Base-by-base conservation (phyloP, 2,329 filamentous ascomycete species). In the Lachnellula cervina region DNA sequence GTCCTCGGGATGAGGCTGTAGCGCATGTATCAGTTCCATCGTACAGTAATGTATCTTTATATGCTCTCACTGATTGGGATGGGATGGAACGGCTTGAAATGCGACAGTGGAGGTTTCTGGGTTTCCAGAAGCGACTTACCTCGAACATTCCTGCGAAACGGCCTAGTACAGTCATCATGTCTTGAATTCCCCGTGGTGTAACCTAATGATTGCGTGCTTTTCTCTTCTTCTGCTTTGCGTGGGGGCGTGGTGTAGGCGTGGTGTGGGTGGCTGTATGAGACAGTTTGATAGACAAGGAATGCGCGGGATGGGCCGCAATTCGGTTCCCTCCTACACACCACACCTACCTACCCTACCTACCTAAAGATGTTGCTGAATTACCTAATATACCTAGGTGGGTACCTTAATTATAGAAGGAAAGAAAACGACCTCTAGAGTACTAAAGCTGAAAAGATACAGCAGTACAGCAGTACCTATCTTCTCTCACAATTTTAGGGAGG, bases 1-100 rank as follows among this genome's bases (percentile, higher is more conserved):
- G 69, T 91, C 86, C 70, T 85, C 82, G 42, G 86, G 87, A 68
- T 87, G 81, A 62, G 80, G 79, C 81, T 84, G 66, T 45, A 66
- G 51, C 19, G 59, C 56, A 35, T 63, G 63, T 45, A 67, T 58
- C 52, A 57, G 43, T 28, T 51, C 49, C 44, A 48, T 48, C 23
- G 28, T 50, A 21, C 34, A n/a, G n/a, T n/a, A n/a, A n/a, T 44
- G 23, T 34, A 13, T 21, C 32, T 47, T 13, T 32, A 5, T 4
- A 23, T 6, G 8, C 16, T 42, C 38, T 6, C 17, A 42, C 16
- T 6, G 13, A 19, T 13, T 25, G 21, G 19, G 42, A 19, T 17
- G 35, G 46, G 32, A 32, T 34, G 42, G 11, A n/a, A 34, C 32
- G 19, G 28, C 11, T 11, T 32, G 28, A 32, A 32, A 32, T 32